Evolutionary conservation across 495 filamentous ascomycete species (phyloP), one percentile per base, ranked within the genome.

Genomic region (Parachaetomium inaequale): DNA sequence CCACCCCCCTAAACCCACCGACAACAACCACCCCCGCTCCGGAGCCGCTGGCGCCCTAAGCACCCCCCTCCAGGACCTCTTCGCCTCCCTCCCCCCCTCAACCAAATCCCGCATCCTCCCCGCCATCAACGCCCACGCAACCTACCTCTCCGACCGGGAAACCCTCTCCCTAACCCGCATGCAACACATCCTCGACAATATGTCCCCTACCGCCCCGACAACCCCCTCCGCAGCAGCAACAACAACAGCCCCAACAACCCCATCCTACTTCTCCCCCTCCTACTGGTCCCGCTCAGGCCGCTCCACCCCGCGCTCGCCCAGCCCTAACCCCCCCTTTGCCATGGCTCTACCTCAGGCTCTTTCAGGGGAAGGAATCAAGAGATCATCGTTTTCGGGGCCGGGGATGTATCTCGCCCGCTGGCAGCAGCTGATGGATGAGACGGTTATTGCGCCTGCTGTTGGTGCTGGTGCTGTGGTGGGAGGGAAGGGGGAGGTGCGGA

Each of bases 361-460:
- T 19, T 34, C 2, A 11, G 2, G 2, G 11, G n/a, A 32, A 42
- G 7, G 25, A 26, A 21, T 10, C 66, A 66, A 23, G 47, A 66
- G 14, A 19, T 11, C 21, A 17, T 58, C 50, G 38, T 42, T 72
- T 49, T 71, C 75, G 11, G 85, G 85, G 0, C 87, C 87, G 11
- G 87, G 87, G 0, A 81, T 84, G 52, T 90, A 83, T 65, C 77
- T 88, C 43, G 74, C 78, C 0, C 77, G 82, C 42, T 90, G 87
- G 87, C 82, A 88, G 68, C 65, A 78, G 19, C 73, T 88, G 8
- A 75, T 90, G 26, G 82, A 90, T 66, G 68, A 73, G 7, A 86
- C 86, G 0, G 57, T 76, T 17, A 80, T 90, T 21, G 86, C 83
- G 10, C 87, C 87, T 7, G 77, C 70, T 2, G 67, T 15, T 10